Evolutionary conservation across 352 stramenopile genomes (phyloP), one percentile per base, ranked within the genome.

Genomic region (Thalassiosira hispida): DNA sequence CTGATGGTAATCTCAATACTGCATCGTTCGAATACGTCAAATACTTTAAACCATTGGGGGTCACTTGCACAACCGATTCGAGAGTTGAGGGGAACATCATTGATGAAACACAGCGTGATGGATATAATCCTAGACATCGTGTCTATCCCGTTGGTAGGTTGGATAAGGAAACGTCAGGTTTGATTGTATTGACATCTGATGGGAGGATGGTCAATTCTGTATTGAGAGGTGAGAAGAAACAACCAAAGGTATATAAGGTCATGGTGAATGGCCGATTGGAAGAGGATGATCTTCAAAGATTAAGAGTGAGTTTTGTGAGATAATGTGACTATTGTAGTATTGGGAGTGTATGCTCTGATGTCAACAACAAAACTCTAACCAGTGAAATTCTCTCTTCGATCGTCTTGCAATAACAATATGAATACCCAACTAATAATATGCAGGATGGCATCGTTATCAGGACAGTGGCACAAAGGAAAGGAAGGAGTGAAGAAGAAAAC

Each of bases 91-190:
- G 71, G 8, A 94, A 94, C 68, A 86, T 92, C 2, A 81, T 92
- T n/a, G 59, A 91, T 52, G 74, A 55, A 12, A 71, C 75, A 27
- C 2, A 59, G 22, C 12, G 46, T 23, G 27, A 63, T 38, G 73
- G 79, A 25, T 90, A 86, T 53, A 9, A 51, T 60, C 73, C 83
- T 0, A 55, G 71, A n/a, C 62, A 90, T 79, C 64, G 91, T 18
- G 64, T 95, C 0, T 95, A 90, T 83, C 83, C 89, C 1, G 87
- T 95, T 0, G 92, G 92, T n/a, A 60, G 91, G 46, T 79, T 96
- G 1, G 92, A 95, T 64, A 92, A 87, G 62, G 90, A 95, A 85
- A 83, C 87, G 8, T 87, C 79, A 0, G 92, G 92, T 5, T 59
- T 95, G 11, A 87, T 96, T 16, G 20, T 96, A 6, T 35, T 96